Base-by-base conservation (phyloP, 2,329 filamentous ascomycete genomes). In the Talaromyces piceae region DNA sequence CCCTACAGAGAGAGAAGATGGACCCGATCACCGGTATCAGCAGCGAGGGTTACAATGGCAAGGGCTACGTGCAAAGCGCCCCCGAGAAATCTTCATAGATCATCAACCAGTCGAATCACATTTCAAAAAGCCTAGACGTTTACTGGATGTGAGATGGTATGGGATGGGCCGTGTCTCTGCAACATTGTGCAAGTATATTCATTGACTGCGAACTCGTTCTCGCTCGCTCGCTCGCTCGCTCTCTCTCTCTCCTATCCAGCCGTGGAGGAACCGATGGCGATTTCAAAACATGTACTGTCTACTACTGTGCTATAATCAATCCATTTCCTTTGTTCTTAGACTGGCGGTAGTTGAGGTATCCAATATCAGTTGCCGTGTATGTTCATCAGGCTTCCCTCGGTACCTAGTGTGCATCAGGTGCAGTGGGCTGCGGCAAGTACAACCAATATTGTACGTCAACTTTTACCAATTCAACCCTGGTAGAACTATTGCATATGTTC, bases 1-100 rank as follows among this genome's bases (percentile, higher is more conserved):
- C 28, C 11, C 7, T 33, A 69, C 69, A 94, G 88, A 77, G 77
- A 68, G 87, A 94, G 82, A 87, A 85, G 66, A 78, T 88, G 68
- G 90, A 95, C 69, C 90, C 90, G 56, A 81, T 95, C 71, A 89
- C 86, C 57, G 90, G 90, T 79, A 75, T 93, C 73, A 80, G 85
- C 60, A 86, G 86, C 66, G 81, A 86, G 69, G 84, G 82, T 63
- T 95, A 94, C 77, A 74, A 73, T 58, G 89, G 89, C 72, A 80
- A 82, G 67, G 88, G 89, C 64, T 80, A 83, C 73, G 80, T 95
- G 59, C 90, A 95, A 77, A 79, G 76, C 70, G 61, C 52, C 64
- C 73, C 51, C 61, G 60, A 47, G 65, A 73, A 61, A 56, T 57
- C 58, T 54, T 59, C 54, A 65, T 57, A 53, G 55, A 55, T 37